Base-by-base conservation (phyloP, 441 rosid genomes). In the Gossypium armourianum region DNA sequence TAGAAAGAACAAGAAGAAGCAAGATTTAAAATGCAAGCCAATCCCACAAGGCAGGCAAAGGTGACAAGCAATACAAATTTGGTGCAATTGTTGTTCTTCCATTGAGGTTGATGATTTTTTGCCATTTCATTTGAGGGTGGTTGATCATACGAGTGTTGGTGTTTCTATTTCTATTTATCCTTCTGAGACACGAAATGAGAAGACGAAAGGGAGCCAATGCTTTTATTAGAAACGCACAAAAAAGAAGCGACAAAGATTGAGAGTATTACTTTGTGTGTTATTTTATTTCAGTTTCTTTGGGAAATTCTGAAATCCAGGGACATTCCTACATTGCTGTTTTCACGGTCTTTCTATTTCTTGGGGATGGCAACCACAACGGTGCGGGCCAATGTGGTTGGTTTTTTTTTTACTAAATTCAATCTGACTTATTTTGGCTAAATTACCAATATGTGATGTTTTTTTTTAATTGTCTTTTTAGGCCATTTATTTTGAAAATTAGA, bases 1-100 rank as follows among this genome's bases (percentile, higher is more conserved):
- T 81, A 65, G 47, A 79, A 56, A 10, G 81, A 75, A 12, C 82
- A 75, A 62, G 88, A 83, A 57, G 88, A 87, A 3, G 88, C 80
- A 45, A 78, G 71, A 71, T 83, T 82, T 15, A 74, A 75, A 66
- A 84, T 17, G 75, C 84, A 77, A 65, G 77, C 85, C 15, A 71
- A 36, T 3, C 76, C 88, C 10, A 88, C 20, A 57, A 88, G 77
- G 26, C 72, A 67, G 0, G 76, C 82, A 66, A 76, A 81, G 12
- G 73, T 78, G 53, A 79, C 20, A 4, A 80, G 58, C 23, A 88
- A 24, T 50, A 84, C 78, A 62, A 79, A 68, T 58, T 75, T 81
- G 65, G 75, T 76, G 2, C 81, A 84, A 9, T 47, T 20, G 60
- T 54, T 81, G 60, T 72, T 81, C 66, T 70, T 55, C 32, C 21